Evolutionary conservation across 75 land plant species (phyloP).

Genomic region (Adiantum capillusveneris): DNA sequence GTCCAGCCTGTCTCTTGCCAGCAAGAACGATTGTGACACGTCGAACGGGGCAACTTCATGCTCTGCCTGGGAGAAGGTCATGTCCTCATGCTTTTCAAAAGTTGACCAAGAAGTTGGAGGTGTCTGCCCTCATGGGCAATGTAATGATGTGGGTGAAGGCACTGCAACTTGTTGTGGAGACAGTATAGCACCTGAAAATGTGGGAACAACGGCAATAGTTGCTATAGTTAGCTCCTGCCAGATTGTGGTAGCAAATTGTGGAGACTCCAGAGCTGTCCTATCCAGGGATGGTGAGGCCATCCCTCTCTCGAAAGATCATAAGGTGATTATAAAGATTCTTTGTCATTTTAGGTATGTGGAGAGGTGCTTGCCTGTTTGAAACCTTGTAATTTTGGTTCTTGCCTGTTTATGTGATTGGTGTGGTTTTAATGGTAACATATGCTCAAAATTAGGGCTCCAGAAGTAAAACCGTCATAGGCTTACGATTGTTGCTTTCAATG

Average conservation of each 20-base stretch:
- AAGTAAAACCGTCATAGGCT: too few species aligned
- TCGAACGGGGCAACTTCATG: constrained; percentile 14
- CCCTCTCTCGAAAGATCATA: constrained; percentile 68
- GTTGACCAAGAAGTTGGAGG: constrained; percentile 61
- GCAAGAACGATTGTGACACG: constrained; percentile 9
- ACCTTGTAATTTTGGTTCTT: too few species aligned
- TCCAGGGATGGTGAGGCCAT: constrained; percentile 51
- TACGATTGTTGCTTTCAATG: too few species aligned
- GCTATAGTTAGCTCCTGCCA: constrained; percentile 42
- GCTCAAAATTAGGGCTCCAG: too few species aligned
- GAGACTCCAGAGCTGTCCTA: constrained; percentile 88
- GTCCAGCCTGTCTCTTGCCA: constrained; percentile 6
- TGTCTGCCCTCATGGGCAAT: constrained; percentile 29
- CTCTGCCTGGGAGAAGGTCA: constrained; percentile 28
- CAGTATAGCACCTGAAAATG: constrained; percentile 26
- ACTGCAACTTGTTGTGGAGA: constrained; percentile 10
- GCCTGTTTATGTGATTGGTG: too few species aligned
- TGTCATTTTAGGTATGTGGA: too few species aligned
- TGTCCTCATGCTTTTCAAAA: constrained; percentile 50
- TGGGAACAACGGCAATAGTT: constrained; percentile 82
- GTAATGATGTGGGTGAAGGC: not conserved
- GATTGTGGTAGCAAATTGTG: constrained; percentile 78
- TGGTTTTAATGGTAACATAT: too few species aligned
- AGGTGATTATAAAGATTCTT: too few species aligned
- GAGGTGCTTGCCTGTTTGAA: too few species aligned